Conservation (phyloP, 1,139 yeast species). For the Pichia sp. region DNA sequence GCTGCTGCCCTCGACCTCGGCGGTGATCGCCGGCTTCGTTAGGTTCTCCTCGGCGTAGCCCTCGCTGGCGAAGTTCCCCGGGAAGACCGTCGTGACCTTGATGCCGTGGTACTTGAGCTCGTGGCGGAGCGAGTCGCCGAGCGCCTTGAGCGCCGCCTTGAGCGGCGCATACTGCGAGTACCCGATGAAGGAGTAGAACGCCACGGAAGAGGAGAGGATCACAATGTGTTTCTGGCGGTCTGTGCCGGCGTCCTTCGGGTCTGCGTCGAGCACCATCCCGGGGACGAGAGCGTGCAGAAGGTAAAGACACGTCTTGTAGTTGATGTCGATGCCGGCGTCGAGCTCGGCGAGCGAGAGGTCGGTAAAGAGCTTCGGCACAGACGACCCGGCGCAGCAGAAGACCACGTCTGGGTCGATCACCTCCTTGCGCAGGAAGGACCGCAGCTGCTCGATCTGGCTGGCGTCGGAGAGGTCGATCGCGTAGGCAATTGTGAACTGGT, state of each 20-base stretch:
- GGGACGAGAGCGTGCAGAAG: slow-evolving; percentile 61
- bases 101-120: slow-evolving; percentile 69
- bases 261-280: slow-evolving; percentile 33
- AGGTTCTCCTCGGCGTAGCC: slow-evolving; percentile 78
- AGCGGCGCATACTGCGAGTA: slow-evolving; percentile 87
- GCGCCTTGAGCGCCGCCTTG: slow-evolving; percentile 74
- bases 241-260: slow-evolving; percentile 13
- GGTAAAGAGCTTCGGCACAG: slow-evolving; percentile 71
- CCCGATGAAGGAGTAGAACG: slow-evolving; percentile 86
- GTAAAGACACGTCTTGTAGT: slow-evolving; percentile 71
- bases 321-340: slow-evolving; percentile 56
- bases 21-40: slow-evolving; percentile 84
- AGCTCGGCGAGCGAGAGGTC: slow-evolving; percentile 62
- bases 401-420: slow-evolving; percentile 60
- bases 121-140: slow-evolving; percentile 75
- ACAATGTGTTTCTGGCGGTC: slow-evolving; percentile 51
- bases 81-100: slow-evolving; percentile 60
- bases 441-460: slow-evolving; percentile 39
- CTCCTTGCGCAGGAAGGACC: slow-evolving; percentile 27
- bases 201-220: slow-evolving; percentile 74
- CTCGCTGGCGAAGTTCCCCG: slow-evolving; percentile 88
- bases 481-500: slow-evolving; percentile 43
- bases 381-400: slow-evolving; percentile 84
- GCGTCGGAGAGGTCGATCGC: slow-evolving; percentile 67
- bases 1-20: slow-evolving; percentile 80